phyloP scores from a whole-genome alignment of 768 basidiomycete genomes.

The Cyclocybe cylindracea region DNA sequence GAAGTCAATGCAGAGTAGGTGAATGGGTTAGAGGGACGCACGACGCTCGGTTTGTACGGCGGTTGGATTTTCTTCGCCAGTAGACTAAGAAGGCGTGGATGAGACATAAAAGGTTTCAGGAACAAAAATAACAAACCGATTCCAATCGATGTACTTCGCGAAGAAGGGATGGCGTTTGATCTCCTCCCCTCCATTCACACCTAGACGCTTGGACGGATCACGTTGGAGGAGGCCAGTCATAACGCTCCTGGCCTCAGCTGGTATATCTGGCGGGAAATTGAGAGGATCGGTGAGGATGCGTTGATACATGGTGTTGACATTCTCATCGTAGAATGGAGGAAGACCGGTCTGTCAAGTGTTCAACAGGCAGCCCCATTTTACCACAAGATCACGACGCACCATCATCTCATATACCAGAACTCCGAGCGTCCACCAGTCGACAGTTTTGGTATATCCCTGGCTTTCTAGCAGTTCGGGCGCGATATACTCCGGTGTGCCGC shows the following conservation, averaged over 20 bases:
- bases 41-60: conserved; percentile 96
- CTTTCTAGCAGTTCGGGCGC: conserved; percentile 96
- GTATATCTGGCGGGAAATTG: conserved; percentile 87
- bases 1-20: not conserved
- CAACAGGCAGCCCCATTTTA: conserved; percentile 1
- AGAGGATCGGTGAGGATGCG: conserved; percentile 94
- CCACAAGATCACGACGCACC: conserved; percentile 38
- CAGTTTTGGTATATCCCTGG: conserved; percentile 96
- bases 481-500: conserved; percentile 98
- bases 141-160: conserved; percentile 91
- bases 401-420: conserved; percentile 98
- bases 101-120: conserved; percentile 1
- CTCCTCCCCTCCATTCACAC: conserved; percentile 92
- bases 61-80: conserved; percentile 95
- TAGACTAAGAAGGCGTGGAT: conserved; percentile 42
- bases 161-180: conserved; percentile 98
- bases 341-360: conserved; percentile 73
- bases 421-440: conserved; percentile 99
- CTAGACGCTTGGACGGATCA: conserved; percentile 83
- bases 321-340: conserved; percentile 98
- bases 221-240: conserved; percentile 88
- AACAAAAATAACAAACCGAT: conserved; percentile 45
- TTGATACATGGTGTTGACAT: conserved; percentile 97
- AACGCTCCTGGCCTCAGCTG: conserved; percentile 84
- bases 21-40: conserved; percentile 38